Evolutionary conservation across 169 alveolate genomes (phyloP).

Genomic region (Plasmodium inui): DNA sequence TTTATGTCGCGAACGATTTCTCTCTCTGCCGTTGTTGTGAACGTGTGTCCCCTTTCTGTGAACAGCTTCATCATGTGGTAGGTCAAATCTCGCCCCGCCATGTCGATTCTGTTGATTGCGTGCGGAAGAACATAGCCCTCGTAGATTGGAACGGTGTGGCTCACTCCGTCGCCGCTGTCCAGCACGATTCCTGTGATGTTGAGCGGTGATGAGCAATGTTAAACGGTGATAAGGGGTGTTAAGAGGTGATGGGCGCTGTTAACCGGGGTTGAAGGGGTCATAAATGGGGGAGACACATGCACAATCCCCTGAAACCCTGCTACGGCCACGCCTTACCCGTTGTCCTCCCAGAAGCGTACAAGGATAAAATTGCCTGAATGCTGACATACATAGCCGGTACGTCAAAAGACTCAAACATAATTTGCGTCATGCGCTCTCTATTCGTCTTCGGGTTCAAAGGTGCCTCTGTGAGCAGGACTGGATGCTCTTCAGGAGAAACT

Average conservation of each 20-base stretch:
- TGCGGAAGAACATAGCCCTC: conserved; percentile 99
- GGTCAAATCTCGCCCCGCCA: conserved; percentile 99
- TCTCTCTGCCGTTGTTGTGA: conserved; percentile 97
- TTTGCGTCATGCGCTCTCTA: conserved; percentile 97
- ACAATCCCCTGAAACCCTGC: conserved; percentile 68
- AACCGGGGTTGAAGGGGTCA: not conserved
- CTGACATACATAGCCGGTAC: conserved; percentile 98
- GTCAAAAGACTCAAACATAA: conserved; percentile 98
- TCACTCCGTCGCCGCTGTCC: conserved; percentile 99
- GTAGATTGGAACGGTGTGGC: conserved; percentile 99
- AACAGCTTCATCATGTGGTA: conserved; percentile 95
- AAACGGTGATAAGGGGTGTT: no score
- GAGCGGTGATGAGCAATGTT: not conserved
- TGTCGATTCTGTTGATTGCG: conserved; percentile 95
- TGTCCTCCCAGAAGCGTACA: conserved; percentile 99
- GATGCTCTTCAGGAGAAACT: conserved; percentile 96
- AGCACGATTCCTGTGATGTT: conserved; percentile 88
- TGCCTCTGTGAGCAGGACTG: conserved; percentile 97
- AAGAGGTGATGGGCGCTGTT: no score
- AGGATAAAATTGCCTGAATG: conserved; percentile 98
- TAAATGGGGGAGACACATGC: not conserved
- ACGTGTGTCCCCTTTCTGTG: conserved; percentile 96
- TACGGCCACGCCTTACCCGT: conserved; percentile 90
- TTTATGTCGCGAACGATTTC: conserved; percentile 98
- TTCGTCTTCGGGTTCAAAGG: conserved; percentile 97